Conservation (phyloP, 163 green algal genomes). For the Volvox carteri region DNA sequence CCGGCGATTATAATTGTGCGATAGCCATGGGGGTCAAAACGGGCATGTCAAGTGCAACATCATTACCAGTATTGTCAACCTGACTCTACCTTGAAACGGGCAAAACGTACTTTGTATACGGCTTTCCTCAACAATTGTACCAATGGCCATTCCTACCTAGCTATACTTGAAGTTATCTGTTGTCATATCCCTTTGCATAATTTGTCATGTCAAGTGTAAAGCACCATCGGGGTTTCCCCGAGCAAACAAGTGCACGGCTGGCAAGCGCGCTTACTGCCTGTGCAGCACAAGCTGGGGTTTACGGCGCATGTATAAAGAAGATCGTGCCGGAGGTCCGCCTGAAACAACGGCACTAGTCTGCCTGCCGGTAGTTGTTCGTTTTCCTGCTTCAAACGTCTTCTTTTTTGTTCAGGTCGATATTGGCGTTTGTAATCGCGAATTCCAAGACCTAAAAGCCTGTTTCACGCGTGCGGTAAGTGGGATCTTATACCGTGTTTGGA, state of each 20-base stretch:
- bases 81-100: not conserved
- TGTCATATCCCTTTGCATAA: no score
- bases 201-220: not conserved
- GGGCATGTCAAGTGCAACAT: not conserved
- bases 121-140: not conserved
- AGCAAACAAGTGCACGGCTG: slow-evolving; percentile 27
- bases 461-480: slow-evolving; percentile 23
- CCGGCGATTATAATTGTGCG: not conserved
- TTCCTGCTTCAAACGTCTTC: not conserved
- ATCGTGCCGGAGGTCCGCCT: slow-evolving; percentile 12
- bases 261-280: not conserved
- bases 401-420: not conserved
- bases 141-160: not conserved
- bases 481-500: no score
- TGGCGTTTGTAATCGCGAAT: slow-evolving; percentile 27
- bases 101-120: not conserved
- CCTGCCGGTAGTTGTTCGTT: not conserved
- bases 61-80: not conserved
- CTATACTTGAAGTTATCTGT: not conserved
- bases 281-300: slow-evolving; percentile 30
- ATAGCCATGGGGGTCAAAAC: not conserved
- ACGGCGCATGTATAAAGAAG: slow-evolving; percentile 42
- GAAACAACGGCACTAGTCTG: not conserved
- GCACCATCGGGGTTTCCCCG: not conserved
- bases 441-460: slow-evolving; percentile 32